phyloP scores from a whole-genome alignment of 805 yeast genomes.

The Metschnikowia kunwiensis region DNA sequence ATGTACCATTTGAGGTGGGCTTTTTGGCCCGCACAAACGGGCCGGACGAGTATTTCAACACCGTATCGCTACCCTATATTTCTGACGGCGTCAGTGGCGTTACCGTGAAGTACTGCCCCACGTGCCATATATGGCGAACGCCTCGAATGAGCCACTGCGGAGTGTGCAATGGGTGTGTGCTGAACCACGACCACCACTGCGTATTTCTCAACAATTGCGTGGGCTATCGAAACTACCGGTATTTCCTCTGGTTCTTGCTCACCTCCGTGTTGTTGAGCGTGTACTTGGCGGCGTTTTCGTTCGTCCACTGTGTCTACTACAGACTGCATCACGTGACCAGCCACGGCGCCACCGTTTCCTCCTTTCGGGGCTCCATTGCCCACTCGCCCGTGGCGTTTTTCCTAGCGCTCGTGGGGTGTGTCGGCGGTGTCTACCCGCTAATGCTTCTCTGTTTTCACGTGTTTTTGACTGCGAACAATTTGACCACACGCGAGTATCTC shows the following conservation, averaged over 20 bases:
- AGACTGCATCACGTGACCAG: background rate
- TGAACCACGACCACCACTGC: conserved; percentile 72
- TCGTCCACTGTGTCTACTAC: conserved; percentile 20
- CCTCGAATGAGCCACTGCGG: conserved; percentile 70
- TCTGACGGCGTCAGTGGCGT: conserved; percentile 31
- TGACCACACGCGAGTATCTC: conserved; percentile 73
- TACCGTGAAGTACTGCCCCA: conserved; percentile 52
- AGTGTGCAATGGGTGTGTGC: conserved; percentile 61
- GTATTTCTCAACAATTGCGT: conserved; percentile 51
- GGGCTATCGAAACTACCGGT: conserved; percentile 37
- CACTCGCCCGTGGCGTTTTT: conserved; percentile 42
- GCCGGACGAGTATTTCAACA: conserved; percentile 51
- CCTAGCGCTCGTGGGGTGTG: conserved; percentile 46
- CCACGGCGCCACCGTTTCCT: background rate
- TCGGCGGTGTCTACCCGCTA: conserved; percentile 54
- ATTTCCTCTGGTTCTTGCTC: conserved; percentile 33
- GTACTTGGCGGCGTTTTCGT: conserved; percentile 10
- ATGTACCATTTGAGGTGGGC: conserved; percentile 34
- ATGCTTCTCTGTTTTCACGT: conserved; percentile 53
- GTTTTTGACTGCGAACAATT: conserved; percentile 50
- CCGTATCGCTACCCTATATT: conserved; percentile 22
- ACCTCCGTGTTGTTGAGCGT: conserved; percentile 21
- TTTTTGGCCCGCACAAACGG: conserved; percentile 10
- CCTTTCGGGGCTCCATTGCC: conserved; percentile 9
- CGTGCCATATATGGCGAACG: conserved; percentile 63